Evolutionary conservation across 139 green algal genomes (phyloP), one percentile per base, ranked within the genome.

Genomic region (Coccomyxa sp.): DNA sequence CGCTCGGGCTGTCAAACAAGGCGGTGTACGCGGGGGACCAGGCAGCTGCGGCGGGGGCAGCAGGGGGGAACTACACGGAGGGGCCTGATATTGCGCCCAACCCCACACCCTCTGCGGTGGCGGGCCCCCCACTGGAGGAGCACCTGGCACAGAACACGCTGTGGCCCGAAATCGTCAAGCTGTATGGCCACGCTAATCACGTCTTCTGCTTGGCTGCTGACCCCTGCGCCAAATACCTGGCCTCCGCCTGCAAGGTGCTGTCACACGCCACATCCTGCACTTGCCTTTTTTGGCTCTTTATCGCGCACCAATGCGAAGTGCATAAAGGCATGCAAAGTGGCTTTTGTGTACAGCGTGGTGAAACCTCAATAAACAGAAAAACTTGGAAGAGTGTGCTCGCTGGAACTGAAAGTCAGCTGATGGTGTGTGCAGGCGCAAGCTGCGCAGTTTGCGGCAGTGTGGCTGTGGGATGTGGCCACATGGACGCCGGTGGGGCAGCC

Each of bases 131-230:
- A 0, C 83, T 98, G 38, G 96, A 99, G 85, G 97, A 99, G 90
- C 92, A 98, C 83, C 91, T 99, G 30, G 89, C 91, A 0, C 91
- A 96, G 81, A 96, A 93, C 85, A 97, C 93, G 31, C 91, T 98
- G 82, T 98, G 95, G 95, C 95, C 95, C 0, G 95, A 98, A 80
- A 86, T 91, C 18, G 87, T 91, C 79, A 99, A 99, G 93, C 92
- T 99, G 82, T 99, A 98, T 83, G 97, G 97, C 17, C 97, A 99
- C 84, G 97, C 95, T 45, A 97, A 98, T 88, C 92, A 98, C 38
- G 76, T 98, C 25, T 95, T 91, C 85, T 92, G 87, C 83, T 17
- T 94, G 66, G 91, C 93, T 1, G 90, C 91, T 25, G 88, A 90
- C 71, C 90, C 92, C 12, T 81, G 58, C 9, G 94, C 94, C 9